These are phyloP conservation scores for Eutypella sp. DNA, from an alignment of 2,329 filamentous ascomycete species.

Conservation along the genomic window DNA sequence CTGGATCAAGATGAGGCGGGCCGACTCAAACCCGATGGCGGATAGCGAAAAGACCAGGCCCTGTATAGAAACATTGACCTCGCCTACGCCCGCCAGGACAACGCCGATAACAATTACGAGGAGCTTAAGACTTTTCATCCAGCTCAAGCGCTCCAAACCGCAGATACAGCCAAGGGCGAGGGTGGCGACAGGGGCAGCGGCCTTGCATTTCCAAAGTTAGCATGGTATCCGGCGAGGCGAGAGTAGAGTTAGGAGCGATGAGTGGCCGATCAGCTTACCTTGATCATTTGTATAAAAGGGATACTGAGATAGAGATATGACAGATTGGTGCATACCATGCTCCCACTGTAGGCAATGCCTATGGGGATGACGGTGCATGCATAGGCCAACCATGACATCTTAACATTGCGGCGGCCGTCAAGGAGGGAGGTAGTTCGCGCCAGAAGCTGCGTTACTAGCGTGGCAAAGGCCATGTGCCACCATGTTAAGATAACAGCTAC, in stretches of 20 bases:
- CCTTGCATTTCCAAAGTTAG: constrained; percentile 28
- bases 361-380: constrained; percentile 61
- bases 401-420: constrained; percentile 57
- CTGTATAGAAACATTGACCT: constrained; percentile 63
- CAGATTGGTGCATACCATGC: constrained; percentile 62
- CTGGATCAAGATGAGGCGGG: constrained; percentile 81
- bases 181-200: constrained; percentile 62
- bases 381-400: constrained; percentile 57
- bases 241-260: constrained; percentile 15
- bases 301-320: constrained; percentile 65
- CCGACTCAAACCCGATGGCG: constrained; percentile 75
- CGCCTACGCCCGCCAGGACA: constrained; percentile 51
- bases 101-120: constrained; percentile 50
- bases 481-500: constrained; percentile 56
- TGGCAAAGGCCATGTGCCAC: constrained; percentile 65
- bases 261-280: constrained; percentile 30
- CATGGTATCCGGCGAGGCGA: background rate
- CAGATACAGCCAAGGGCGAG: constrained; percentile 61
- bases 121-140: constrained; percentile 42
- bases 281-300: constrained; percentile 68
- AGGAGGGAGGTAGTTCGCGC: constrained; percentile 59
- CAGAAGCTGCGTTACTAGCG: constrained; percentile 60
- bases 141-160: constrained; percentile 44
- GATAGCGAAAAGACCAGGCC: constrained; percentile 67
- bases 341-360: constrained; percentile 60